phyloP scores from a whole-genome alignment of 208 protist species.

The Leptomonas pyrrhocoris region DNA sequence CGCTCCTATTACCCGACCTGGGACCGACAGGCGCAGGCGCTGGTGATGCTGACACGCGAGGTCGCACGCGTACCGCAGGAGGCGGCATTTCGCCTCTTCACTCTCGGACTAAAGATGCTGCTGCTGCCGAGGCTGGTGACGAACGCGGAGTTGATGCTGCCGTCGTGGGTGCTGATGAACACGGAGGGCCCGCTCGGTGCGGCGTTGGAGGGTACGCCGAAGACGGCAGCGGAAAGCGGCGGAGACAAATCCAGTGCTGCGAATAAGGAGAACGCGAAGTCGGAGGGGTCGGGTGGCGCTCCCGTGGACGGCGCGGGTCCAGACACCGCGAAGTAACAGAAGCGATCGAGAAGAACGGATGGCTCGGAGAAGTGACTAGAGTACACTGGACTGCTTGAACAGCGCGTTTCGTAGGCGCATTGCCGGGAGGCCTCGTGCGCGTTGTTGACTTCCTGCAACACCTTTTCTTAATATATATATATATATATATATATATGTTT shows the following conservation, averaged over 20 bases:
- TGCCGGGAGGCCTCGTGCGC: too few relatives aligned
- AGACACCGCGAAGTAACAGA: constrained; percentile 1
- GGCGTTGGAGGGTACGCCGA: constrained; percentile 29
- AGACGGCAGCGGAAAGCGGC: constrained; percentile 21
- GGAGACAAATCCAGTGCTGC: not conserved
- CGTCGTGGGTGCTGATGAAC: constrained; percentile 66
- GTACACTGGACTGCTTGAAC: too few relatives aligned
- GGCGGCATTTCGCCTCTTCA: constrained; percentile 85
- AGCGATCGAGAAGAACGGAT: not conserved
- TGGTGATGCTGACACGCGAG: constrained; percentile 72
- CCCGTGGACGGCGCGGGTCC: not conserved
- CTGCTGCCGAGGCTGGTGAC: constrained; percentile 65
- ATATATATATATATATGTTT: not conserved
- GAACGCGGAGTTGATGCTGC: constrained; percentile 61
- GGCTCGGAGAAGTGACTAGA: too few relatives aligned
- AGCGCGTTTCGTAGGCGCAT: too few relatives aligned
- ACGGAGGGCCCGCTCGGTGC: constrained; percentile 52
- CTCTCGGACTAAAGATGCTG: constrained; percentile 74
- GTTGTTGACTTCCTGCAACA: too few relatives aligned
- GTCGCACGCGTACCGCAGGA: constrained; percentile 81
- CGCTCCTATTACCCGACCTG: constrained; percentile 64
- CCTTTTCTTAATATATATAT: too few relatives aligned
- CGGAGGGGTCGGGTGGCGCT: not conserved
- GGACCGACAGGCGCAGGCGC: constrained; percentile 81
- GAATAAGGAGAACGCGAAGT: not conserved